Evolutionary conservation across 108 stramenopile species (phyloP).

Genomic region (Cyclotella cryptica): DNA sequence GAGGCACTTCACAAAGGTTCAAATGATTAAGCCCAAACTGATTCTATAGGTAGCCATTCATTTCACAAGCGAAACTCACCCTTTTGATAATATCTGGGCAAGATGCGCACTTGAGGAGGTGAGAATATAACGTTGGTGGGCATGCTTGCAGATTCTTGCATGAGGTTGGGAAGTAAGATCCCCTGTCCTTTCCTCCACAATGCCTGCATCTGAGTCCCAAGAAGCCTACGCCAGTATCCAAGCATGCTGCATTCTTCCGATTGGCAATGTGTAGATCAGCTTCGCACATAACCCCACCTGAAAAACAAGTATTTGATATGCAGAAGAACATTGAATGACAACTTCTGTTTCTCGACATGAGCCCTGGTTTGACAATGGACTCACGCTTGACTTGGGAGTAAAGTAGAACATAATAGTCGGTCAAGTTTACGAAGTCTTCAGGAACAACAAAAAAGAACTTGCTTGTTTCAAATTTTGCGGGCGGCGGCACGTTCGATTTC

Average conservation of each 20-base stretch:
- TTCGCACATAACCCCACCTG: slow-evolving; percentile 25
- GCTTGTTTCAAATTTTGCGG: too few species aligned
- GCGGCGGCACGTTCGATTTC: too few species aligned
- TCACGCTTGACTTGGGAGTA: slow-evolving; percentile 32
- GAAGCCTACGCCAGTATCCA: slow-evolving; percentile 6
- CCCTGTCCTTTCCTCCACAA: slow-evolving; percentile 31
- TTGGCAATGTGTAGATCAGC: slow-evolving; percentile 9
- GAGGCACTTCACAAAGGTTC: slow-evolving; percentile 15
- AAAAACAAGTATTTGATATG: too few species aligned
- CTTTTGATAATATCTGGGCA: slow-evolving; percentile 20
- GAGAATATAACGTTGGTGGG: slow-evolving; percentile 34
- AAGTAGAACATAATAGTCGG: slow-evolving; percentile 22
- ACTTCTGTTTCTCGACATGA: neutral
- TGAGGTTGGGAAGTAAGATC: slow-evolving; percentile 27
- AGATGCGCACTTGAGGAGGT: slow-evolving; percentile 31
- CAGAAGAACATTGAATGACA: too few species aligned
- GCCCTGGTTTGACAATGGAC: neutral
- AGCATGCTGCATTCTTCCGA: neutral
- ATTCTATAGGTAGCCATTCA: too few species aligned
- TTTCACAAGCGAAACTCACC: too few species aligned
- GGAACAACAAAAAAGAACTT: slow-evolving; percentile 21
- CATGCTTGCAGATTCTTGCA: slow-evolving; percentile 30
- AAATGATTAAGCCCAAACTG: neutral
- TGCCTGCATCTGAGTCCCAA: slow-evolving; percentile 31
- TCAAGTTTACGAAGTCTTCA: neutral